Evolutionary conservation across 1,139 yeast species (phyloP).

Genomic region (Protomyces arabidopsidicola): DNA sequence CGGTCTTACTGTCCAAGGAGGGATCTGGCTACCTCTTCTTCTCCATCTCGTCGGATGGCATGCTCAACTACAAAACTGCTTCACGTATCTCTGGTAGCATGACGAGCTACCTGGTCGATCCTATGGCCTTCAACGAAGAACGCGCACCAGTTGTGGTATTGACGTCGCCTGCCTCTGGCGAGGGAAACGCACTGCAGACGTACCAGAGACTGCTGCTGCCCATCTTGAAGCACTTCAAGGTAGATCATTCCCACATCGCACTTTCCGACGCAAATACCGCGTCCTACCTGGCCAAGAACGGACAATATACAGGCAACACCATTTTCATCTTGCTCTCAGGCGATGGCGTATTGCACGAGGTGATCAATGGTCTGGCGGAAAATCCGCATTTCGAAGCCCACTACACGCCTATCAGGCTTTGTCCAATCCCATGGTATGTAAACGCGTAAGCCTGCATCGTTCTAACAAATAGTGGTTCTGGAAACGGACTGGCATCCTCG

Average conservation of each 20-base stretch:
- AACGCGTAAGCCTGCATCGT: not conserved
- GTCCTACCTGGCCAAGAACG: conserved; percentile 12
- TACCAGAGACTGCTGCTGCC: conserved; percentile 17
- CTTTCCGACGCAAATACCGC: conserved; percentile 15
- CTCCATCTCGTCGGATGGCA: conserved; percentile 22
- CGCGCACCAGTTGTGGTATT: conserved; percentile 20
- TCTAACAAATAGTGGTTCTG: conserved; percentile 1
- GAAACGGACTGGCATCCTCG: conserved; percentile 16
- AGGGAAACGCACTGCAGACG: conserved; percentile 13
- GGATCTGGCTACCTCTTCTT: conserved; percentile 17
- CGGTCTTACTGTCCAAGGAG: conserved; percentile 16
- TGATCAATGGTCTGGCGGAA: conserved; percentile 18
- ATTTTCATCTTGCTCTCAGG: conserved; percentile 20
- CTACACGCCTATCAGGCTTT: conserved; percentile 6
- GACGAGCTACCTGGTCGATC: conserved; percentile 16
- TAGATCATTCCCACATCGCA: conserved; percentile 20
- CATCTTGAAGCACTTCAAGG: conserved; percentile 15
- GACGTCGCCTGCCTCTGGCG: conserved; percentile 20
- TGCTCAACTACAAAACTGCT: conserved; percentile 21
- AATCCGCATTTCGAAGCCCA: conserved; percentile 8
- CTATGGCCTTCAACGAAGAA: conserved; percentile 4
- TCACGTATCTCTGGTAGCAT: conserved; percentile 14
- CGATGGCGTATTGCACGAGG: conserved; percentile 22
- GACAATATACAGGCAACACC: conserved; percentile 18
- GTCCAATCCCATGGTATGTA: conserved; percentile 7